phyloP scores from a whole-genome alignment of 2,329 filamentous ascomycete species.

The Dactylonectria macrodidyma region DNA sequence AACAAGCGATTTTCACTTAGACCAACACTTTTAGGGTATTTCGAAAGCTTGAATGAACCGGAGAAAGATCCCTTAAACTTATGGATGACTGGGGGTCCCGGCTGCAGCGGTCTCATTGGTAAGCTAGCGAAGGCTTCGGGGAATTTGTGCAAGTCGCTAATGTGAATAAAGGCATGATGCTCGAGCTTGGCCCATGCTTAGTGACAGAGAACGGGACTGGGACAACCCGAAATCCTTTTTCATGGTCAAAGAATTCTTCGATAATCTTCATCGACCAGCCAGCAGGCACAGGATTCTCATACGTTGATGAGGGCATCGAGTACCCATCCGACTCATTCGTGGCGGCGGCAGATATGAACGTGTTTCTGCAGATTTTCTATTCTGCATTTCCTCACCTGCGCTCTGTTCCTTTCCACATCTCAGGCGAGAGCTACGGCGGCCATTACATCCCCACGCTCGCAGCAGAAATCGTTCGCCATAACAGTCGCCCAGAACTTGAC shows the following conservation, averaged over 20 bases:
- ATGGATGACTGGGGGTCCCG: constrained; percentile 42
- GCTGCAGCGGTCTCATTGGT: constrained; percentile 34
- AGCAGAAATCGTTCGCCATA: constrained; percentile 41
- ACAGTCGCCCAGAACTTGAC: neutral
- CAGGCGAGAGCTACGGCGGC: constrained; percentile 41
- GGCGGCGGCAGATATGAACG: constrained; percentile 36
- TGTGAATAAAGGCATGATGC: constrained; percentile 28
- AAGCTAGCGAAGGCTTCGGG: neutral
- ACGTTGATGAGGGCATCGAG: constrained; percentile 35
- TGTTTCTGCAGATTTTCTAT: constrained; percentile 39
- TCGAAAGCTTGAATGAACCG: constrained; percentile 38
- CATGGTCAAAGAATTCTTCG: constrained; percentile 40
- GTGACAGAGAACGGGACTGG: constrained; percentile 34
- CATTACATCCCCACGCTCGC: constrained; percentile 41
- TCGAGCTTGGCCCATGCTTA: constrained; percentile 38
- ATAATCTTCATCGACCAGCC: constrained; percentile 44
- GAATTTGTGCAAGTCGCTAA: neutral
- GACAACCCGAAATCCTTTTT: constrained; percentile 35
- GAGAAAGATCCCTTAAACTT: constrained; percentile 35
- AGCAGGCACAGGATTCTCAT: constrained; percentile 40
- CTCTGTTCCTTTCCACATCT: constrained; percentile 35
- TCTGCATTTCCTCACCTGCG: constrained; percentile 29
- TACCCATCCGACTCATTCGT: constrained; percentile 36
- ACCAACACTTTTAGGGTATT: constrained; percentile 28
- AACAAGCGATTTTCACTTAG: neutral